phyloP scores from a whole-genome alignment of 257 asterid genomes.

The Handroanthus guayacan region DNA sequence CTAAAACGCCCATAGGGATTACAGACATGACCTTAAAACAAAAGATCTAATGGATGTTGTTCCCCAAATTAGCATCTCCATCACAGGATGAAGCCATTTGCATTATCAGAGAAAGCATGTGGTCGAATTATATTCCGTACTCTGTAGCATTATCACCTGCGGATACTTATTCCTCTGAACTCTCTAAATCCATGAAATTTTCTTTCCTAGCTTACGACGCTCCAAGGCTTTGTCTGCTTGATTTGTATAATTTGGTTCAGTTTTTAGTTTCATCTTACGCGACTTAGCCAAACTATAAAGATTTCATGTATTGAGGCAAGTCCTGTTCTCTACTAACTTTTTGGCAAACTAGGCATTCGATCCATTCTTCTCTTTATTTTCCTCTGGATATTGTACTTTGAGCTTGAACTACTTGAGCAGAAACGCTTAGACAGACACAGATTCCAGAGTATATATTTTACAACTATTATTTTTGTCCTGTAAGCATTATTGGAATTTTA shows the following conservation, averaged over 20 bases:
- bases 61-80: constrained; percentile 9
- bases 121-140: constrained; percentile 31
- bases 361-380: constrained; percentile 16
- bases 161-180: constrained; percentile 31
- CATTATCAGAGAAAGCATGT: background rate
- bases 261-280: constrained; percentile 22
- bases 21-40: constrained; percentile 68
- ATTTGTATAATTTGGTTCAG: constrained; percentile 43
- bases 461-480: background rate
- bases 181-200: constrained; percentile 26
- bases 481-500: background rate
- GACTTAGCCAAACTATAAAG: constrained; percentile 14
- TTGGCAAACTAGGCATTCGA: background rate
- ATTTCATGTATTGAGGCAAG: constrained; percentile 10
- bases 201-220: constrained; percentile 16
- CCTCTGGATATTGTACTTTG: background rate
- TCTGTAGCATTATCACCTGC: constrained; percentile 32
- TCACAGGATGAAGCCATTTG: constrained; percentile 34
- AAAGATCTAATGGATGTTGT: constrained; percentile 44
- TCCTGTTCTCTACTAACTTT: background rate
- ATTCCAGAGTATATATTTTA: background rate
- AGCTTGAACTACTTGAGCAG: constrained; percentile 5
- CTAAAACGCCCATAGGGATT: constrained; percentile 79
- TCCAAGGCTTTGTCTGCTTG: constrained; percentile 31
- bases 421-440: background rate